These are phyloP conservation scores for Glaciozyma martinii DNA, from an alignment of 768 basidiomycete species.

Conservation along the genomic window DNA sequence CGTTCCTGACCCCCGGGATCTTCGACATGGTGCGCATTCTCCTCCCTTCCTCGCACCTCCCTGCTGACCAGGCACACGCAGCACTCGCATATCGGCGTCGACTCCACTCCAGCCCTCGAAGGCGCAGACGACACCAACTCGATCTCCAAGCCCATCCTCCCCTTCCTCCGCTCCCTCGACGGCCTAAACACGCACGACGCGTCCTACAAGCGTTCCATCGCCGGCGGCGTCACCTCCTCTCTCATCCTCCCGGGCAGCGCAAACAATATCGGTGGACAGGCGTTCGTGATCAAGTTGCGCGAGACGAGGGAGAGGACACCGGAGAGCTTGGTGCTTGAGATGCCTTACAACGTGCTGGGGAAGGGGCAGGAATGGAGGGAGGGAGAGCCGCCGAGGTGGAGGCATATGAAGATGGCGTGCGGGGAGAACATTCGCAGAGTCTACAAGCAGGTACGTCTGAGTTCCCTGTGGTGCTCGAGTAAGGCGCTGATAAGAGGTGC, in stretches of 20 bases:
- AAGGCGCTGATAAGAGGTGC: neutral
- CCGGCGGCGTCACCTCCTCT: slow-evolving; percentile 79
- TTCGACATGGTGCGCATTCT: slow-evolving; percentile 23
- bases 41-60: neutral
- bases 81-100: slow-evolving; percentile 71
- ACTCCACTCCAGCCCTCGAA: slow-evolving; percentile 51
- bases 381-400: slow-evolving; percentile 38
- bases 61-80: slow-evolving; percentile 41
- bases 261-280: slow-evolving; percentile 55
- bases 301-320: slow-evolving; percentile 61
- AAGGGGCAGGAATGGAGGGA: slow-evolving; percentile 42
- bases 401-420: slow-evolving; percentile 45
- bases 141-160: slow-evolving; percentile 35
- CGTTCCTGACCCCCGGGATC: slow-evolving; percentile 57
- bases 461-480: slow-evolving; percentile 8
- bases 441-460: slow-evolving; percentile 44
- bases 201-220: slow-evolving; percentile 59
- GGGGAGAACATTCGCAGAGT: slow-evolving; percentile 38
- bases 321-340: slow-evolving; percentile 61
- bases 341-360: slow-evolving; percentile 54
- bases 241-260: slow-evolving; percentile 67
- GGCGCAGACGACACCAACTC: slow-evolving; percentile 57
- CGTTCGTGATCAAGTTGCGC: slow-evolving; percentile 66
- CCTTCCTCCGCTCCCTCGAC: slow-evolving; percentile 68
- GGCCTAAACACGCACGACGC: slow-evolving; percentile 78